A percentile compares a stretch with the other conserved stretches of the same genome.
Conservation (phyloP, 768 basidiomycete genomes). For the Suillus americanus region DNA sequence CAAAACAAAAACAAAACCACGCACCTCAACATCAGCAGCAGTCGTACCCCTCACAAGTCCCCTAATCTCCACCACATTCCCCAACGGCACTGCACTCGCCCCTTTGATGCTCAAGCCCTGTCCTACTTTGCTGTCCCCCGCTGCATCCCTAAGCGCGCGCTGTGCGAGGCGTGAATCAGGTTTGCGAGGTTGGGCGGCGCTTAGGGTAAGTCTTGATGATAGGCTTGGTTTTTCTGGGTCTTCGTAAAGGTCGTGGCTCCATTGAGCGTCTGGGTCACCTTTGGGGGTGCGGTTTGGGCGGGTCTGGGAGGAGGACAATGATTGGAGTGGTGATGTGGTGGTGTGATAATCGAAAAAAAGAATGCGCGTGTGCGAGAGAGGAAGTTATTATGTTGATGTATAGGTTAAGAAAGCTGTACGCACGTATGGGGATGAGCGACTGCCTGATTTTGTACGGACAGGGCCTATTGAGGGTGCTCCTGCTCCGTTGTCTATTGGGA, state of each 20-base stretch:
- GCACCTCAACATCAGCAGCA: slow-evolving; percentile 69
- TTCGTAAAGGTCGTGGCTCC: slow-evolving; percentile 75
- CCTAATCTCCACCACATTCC: slow-evolving; percentile 73
- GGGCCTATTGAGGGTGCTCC: slow-evolving; percentile 19
- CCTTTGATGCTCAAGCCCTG: slow-evolving; percentile 64
- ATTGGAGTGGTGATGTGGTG: background rate
- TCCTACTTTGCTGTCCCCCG: slow-evolving; percentile 23
- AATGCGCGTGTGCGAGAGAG: background rate
- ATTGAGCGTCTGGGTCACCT: slow-evolving; percentile 62
- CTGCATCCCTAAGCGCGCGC: slow-evolving; percentile 65
- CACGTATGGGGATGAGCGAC: slow-evolving; percentile 34
- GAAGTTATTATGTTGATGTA: slow-evolving; percentile 7
- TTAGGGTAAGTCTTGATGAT: slow-evolving; percentile 52
- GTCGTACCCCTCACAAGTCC: slow-evolving; percentile 78
- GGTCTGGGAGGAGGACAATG: slow-evolving; percentile 15
- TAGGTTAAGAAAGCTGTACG: slow-evolving; percentile 27
- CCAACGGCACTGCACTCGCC: slow-evolving; percentile 48
- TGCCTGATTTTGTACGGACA: slow-evolving; percentile 30
- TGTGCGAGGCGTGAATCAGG: slow-evolving; percentile 55
- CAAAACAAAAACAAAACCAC: background rate
- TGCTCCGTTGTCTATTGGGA: slow-evolving; percentile 20
- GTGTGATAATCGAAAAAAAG: background rate
- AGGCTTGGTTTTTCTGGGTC: slow-evolving; percentile 54
- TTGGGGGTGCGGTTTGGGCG: slow-evolving; percentile 56
- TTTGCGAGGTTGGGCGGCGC: slow-evolving; percentile 45